phyloP scores from a whole-genome alignment of 495 filamentous ascomycete species.

The Penicillium canescens region DNA sequence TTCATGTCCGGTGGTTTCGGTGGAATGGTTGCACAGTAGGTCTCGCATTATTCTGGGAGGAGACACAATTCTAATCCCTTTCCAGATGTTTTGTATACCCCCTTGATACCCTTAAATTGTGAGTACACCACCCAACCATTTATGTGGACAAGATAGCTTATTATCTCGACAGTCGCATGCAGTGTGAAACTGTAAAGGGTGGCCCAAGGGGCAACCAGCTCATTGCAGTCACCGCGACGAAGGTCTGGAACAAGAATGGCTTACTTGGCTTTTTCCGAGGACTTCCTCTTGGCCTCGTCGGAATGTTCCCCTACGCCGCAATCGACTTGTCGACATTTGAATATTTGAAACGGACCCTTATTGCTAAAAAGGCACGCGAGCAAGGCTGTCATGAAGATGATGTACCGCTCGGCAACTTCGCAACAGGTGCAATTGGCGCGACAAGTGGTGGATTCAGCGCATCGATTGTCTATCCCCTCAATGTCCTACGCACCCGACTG shows the following conservation, averaged over 20 bases:
- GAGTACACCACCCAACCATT: conserved; percentile 26
- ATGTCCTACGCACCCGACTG: conserved; percentile 88
- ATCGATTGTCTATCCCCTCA: conserved; percentile 91
- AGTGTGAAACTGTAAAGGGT: conserved; percentile 88
- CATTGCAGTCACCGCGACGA: conserved; percentile 75
- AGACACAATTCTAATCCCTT: conserved; percentile 21
- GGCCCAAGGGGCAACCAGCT: conserved; percentile 83
- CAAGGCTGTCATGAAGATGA: conserved; percentile 79
- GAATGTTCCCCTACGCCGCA: conserved; percentile 97
- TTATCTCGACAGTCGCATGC: conserved; percentile 64
- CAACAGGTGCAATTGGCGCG: conserved; percentile 81
- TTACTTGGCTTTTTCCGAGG: conserved; percentile 84
- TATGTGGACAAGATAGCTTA: conserved; percentile 18
- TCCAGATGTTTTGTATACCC: conserved; percentile 87
- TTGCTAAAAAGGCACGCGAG: conserved; percentile 66
- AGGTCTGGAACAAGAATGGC: conserved; percentile 78
- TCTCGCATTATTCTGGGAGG: conserved; percentile 2
- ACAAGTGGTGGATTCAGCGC: conserved; percentile 90
- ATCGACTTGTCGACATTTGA: conserved; percentile 97
- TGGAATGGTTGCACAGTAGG: conserved; percentile 90
- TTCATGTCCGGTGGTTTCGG: conserved; percentile 89
- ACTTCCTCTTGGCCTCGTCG: conserved; percentile 84
- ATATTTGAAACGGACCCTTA: conserved; percentile 75
- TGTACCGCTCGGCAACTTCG: conserved; percentile 70
- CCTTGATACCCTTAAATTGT: conserved; percentile 96